Base-by-base conservation (phyloP, 768 basidiomycete genomes). In the Tulasnella sp. region DNA sequence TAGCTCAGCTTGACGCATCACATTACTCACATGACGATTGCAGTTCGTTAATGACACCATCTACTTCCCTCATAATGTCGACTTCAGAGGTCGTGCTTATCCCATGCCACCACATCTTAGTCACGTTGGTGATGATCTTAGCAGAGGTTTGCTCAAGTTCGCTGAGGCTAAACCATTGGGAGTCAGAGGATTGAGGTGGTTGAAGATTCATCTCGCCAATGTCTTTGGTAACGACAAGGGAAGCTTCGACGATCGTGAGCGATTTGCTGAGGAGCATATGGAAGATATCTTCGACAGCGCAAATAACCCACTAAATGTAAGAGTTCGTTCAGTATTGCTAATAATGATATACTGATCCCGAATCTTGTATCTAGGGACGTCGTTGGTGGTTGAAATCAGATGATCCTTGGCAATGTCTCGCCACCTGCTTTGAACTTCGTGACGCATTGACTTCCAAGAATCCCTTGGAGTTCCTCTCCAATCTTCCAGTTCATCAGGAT, bases 331-430 rank as follows among this genome's bases (percentile, higher is more conserved):
- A 42, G 43, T 39, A 41, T 32, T 44, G 45, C 55, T 16, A 2
- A 25, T 13, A 1, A 4, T 5, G 9, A 22, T 49, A 6, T 4
- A 6, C 41, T 41, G 13, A 6, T 13, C 20, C 4, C n/a, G n/a
- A n/a, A 15, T 19, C 3, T 48, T 22, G 0, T 12, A 15, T 29
- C 8, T 52, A 85, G 80, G 90, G 85, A 20, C 62, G 67, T 5
- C 70, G 75, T 44, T 98, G 92, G 93, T 99, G 93, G 93, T 65
- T 73, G 37, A 69, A 77, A 50, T 91, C 90, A 0, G 91, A 93
- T 61, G 91, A 98, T 61, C 92, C 92, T 6, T 98, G 93, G 92
- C 93, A 98, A 64, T 92, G 84, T 63, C 81, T 98, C 32, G 85
- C 93, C 15, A 77, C 86, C 1, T 96, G 91, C 68, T 78, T 82